These are phyloP conservation scores for Fusarium buharicum DNA, from an alignment of 2,329 filamentous ascomycete genomes.

Conservation along the genomic window DNA sequence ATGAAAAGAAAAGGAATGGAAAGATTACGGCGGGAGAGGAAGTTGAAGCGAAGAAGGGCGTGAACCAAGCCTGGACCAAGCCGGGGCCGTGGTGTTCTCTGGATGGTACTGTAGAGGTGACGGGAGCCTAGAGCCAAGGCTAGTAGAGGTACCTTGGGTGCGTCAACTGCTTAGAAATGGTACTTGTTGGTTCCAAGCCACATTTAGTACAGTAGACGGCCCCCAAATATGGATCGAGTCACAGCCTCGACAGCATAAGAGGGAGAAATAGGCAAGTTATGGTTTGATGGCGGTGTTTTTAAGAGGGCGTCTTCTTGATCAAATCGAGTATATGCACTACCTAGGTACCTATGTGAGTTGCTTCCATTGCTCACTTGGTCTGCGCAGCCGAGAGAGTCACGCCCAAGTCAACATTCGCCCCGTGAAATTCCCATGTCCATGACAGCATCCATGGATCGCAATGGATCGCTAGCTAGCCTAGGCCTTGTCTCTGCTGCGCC, in stretches of 20 bases:
- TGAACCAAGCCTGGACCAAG: constrained; percentile 41
- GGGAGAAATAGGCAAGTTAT: not conserved
- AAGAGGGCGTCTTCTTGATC: not conserved
- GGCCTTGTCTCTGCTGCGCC: constrained; percentile 21
- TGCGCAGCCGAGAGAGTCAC: constrained; percentile 33
- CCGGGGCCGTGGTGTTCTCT: constrained; percentile 42
- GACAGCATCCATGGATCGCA: constrained; percentile 36
- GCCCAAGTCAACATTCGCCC: not conserved
- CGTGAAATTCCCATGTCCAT: constrained; percentile 23
- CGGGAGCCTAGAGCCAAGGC: constrained; percentile 35
- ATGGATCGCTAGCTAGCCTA: not conserved
- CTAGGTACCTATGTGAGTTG: too few relatives aligned
- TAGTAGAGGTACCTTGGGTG: constrained; percentile 31
- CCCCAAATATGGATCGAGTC: constrained; percentile 26
- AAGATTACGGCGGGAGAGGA: constrained; percentile 24
- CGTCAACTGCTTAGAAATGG: constrained; percentile 35
- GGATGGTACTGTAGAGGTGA: constrained; percentile 22
- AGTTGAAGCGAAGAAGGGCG: constrained; percentile 36
- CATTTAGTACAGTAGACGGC: constrained; percentile 30
- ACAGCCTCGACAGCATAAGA: constrained; percentile 4
- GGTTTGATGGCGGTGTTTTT: not conserved
- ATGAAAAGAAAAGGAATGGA: constrained; percentile 7
- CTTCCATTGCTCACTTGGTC: constrained; percentile 28
- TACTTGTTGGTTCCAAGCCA: constrained; percentile 37
- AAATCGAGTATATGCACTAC: not conserved